Evolutionary conservation across 768 basidiomycete species (phyloP).

Genomic region (Myochromella boudieri): DNA sequence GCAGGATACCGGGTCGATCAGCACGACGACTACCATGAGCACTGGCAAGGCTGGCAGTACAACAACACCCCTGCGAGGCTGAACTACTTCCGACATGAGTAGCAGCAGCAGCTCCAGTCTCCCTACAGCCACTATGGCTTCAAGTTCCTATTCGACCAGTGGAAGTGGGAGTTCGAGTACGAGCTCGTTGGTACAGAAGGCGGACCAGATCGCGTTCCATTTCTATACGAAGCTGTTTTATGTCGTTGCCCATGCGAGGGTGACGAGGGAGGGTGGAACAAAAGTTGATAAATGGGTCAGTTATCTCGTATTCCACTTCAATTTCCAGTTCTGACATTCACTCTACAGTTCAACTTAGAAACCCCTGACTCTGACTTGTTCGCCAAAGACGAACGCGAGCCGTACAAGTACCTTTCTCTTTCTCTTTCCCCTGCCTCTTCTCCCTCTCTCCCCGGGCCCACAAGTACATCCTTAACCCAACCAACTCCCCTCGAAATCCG

Average conservation of each 20-base stretch:
- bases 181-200: constrained; percentile 54
- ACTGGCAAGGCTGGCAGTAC: too few relatives aligned
- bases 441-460: too few relatives aligned
- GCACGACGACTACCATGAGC: too few relatives aligned
- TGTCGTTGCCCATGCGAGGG: constrained; percentile 70
- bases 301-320: constrained; percentile 10
- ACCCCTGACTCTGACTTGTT: constrained; percentile 72
- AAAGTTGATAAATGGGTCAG: constrained; percentile 85
- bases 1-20: too few relatives aligned
- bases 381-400: constrained; percentile 57
- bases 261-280: constrained; percentile 43
- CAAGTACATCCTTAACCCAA: too few relatives aligned
- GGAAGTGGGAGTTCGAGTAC: too few relatives aligned
- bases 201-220: constrained; percentile 84
- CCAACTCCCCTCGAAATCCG: constrained; percentile 63
- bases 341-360: constrained; percentile 76
- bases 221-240: constrained; percentile 83
- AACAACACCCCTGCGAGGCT: too few relatives aligned
- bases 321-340: not conserved
- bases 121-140: constrained; percentile 7
- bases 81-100: too few relatives aligned
- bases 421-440: too few relatives aligned
- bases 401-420: constrained; percentile 60
- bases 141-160: too few relatives aligned
- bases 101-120: constrained; percentile 2